These are phyloP conservation scores for Cordia subcordata DNA, from an alignment of 257 asterid genomes.

Conservation along the genomic window DNA sequence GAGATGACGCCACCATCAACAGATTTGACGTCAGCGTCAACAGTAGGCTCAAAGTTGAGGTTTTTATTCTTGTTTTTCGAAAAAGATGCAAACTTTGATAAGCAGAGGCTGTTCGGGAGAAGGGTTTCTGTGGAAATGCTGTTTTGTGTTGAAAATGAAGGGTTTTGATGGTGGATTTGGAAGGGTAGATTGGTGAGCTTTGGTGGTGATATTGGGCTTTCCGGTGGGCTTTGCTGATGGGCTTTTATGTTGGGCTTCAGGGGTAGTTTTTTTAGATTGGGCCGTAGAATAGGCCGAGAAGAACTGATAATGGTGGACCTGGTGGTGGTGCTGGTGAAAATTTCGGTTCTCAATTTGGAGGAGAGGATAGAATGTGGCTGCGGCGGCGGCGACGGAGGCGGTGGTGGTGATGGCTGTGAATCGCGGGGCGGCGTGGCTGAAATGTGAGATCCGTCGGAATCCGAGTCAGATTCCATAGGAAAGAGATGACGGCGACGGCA, in stretches of 20 bases:
- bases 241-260: constrained; percentile 9
- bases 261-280: constrained; percentile 28
- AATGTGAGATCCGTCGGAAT: constrained; percentile 77
- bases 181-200: constrained; percentile 28
- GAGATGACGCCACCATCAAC: constrained; percentile 13
- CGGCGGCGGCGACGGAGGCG: constrained; percentile 13
- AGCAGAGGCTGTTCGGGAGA: constrained; percentile 43
- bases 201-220: constrained; percentile 13
- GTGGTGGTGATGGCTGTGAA: constrained; percentile 15
- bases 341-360: constrained; percentile 38
- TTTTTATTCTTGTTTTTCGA: constrained; percentile 27
- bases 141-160: constrained; percentile 14
- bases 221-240: constrained; percentile 7
- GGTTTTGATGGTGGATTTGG: constrained; percentile 30
- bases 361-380: constrained; percentile 23
- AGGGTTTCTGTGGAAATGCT: constrained; percentile 22
- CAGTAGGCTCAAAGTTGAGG: constrained; percentile 48
- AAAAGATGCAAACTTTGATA: constrained; percentile 50
- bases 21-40: constrained; percentile 20
- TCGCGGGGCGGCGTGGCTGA: constrained; percentile 75
- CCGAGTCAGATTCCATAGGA: constrained; percentile 69
- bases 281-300: constrained; percentile 60
- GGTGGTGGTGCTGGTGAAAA: constrained; percentile 29
- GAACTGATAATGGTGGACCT: constrained; percentile 15
- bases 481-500: not conserved